These are phyloP conservation scores for Phytophthora crassamura DNA, from an alignment of 352 stramenopile species.

Conservation along the genomic window DNA sequence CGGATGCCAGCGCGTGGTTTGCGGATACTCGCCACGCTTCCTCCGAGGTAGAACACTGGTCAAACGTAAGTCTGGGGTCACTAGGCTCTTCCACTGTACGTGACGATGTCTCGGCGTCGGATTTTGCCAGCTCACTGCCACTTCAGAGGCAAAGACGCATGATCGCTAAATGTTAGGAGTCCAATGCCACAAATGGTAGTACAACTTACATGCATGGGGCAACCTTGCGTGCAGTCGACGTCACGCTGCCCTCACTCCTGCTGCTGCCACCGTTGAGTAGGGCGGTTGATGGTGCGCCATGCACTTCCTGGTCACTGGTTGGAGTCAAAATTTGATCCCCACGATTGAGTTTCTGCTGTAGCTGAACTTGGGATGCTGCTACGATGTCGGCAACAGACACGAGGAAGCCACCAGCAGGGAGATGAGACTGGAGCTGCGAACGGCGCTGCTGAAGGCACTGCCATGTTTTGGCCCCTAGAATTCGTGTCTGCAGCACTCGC, in stretches of 20 bases:
- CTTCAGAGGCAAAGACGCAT: conserved; percentile 10
- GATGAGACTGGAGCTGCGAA: conserved; percentile 37
- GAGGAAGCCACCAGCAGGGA: conserved; percentile 22
- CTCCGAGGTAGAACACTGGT: conserved; percentile 36
- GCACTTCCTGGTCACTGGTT: not conserved
- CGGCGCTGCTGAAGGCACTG: conserved; percentile 43
- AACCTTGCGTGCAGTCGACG: conserved; percentile 43
- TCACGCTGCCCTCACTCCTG: conserved; percentile 18
- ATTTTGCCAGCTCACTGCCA: conserved; percentile 13
- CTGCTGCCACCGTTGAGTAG: conserved; percentile 12
- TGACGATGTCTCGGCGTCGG: conserved; percentile 3
- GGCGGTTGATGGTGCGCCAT: conserved; percentile 2
- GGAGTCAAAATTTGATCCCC: conserved; percentile 23
- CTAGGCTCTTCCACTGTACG: not conserved
- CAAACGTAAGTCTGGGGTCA: conserved; percentile 15
- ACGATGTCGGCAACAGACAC: conserved; percentile 53
- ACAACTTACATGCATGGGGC: conserved; percentile 41
- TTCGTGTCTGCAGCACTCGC: conserved; percentile 52
- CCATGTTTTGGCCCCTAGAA: conserved; percentile 63
- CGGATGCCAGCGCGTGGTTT: conserved; percentile 55
- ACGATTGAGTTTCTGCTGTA: conserved; percentile 21
- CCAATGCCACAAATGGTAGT: not conserved
- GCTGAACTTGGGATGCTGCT: conserved; percentile 29
- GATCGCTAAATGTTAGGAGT: not conserved
- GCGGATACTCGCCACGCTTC: conserved; percentile 62